Evolutionary conservation across 2,329 filamentous ascomycete species (phyloP).

Genomic region (Aspergillus pseudonomiae): DNA sequence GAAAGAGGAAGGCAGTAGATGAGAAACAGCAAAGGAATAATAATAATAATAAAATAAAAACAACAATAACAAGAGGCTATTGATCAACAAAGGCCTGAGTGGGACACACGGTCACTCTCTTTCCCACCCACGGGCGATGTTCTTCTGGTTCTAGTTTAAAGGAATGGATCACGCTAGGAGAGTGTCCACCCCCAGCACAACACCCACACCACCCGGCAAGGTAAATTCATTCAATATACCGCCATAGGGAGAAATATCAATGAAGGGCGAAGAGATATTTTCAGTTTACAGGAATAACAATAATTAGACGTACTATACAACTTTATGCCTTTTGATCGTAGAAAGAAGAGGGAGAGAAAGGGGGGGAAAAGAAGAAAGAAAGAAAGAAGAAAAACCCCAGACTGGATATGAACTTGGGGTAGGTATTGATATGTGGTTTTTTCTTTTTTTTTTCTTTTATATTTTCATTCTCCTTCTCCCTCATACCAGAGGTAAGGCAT

Average conservation of each 20-base stretch:
- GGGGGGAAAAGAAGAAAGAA: neutral
- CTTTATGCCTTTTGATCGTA: neutral
- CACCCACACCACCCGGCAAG: conserved; percentile 3
- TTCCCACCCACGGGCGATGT: conserved; percentile 17
- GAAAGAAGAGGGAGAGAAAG: too few relatives aligned
- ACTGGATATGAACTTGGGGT: neutral
- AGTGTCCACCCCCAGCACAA: conserved; percentile 14
- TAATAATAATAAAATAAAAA: conserved; percentile 19
- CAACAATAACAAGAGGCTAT: conserved; percentile 19
- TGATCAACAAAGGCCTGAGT: conserved; percentile 24
- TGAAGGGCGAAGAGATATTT: neutral
- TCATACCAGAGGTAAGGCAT: neutral
- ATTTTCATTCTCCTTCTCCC: neutral
- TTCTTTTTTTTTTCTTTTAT: neutral
- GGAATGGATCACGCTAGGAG: conserved; percentile 27
- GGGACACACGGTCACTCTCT: conserved; percentile 20
- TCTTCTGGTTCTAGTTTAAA: conserved; percentile 23
- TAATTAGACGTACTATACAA: neutral
- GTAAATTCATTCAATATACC: conserved; percentile 1
- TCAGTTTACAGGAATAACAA: neutral
- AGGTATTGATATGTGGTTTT: neutral
- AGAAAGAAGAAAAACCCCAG: neutral
- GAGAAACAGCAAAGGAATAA: conserved; percentile 19
- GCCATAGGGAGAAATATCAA: neutral
- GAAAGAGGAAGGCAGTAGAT: conserved; percentile 12